These are phyloP conservation scores for Trichopus zeylanicus DNA, from an alignment of 116 monocot genomes.

Conservation along the genomic window DNA sequence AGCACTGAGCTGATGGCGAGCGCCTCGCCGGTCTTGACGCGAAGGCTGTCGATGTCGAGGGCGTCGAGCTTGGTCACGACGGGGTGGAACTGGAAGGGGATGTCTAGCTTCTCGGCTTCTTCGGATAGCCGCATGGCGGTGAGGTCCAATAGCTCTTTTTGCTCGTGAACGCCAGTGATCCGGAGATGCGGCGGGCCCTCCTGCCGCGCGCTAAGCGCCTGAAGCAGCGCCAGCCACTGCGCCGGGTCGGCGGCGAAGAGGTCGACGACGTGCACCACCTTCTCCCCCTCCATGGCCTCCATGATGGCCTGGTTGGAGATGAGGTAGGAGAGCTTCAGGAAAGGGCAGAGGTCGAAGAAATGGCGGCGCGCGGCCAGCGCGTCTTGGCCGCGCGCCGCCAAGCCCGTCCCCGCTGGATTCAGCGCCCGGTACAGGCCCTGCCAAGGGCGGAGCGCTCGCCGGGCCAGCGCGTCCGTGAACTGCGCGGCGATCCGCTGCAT, in stretches of 20 bases:
- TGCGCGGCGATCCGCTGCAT: constrained; percentile 68
- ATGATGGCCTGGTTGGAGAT: constrained; percentile 63
- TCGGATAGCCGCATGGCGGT: constrained; percentile 40
- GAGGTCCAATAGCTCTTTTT: constrained; percentile 35
- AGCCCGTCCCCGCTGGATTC: constrained; percentile 7
- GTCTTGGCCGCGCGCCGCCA: constrained; percentile 6
- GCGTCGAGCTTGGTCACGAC: constrained; percentile 28
- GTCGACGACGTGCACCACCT: constrained; percentile 69
- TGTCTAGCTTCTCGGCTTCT: constrained; percentile 72
- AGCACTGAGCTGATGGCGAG: constrained; percentile 55
- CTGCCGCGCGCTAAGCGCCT: constrained; percentile 39
- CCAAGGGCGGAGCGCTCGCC: constrained; percentile 48
- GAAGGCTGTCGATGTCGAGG: constrained; percentile 45
- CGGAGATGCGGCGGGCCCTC: constrained; percentile 76
- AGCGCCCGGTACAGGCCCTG: constrained; percentile 57
- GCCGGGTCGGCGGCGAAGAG: constrained; percentile 49
- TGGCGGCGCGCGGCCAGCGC: constrained; percentile 24
- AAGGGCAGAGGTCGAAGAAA: constrained; percentile 71
- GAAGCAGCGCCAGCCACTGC: constrained; percentile 70
- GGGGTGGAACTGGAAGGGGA: constrained; percentile 79
- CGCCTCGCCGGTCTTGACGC: constrained; percentile 79
- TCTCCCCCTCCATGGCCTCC: constrained; percentile 77
- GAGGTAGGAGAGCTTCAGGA: constrained; percentile 48
- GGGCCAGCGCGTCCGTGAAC: constrained; percentile 66
- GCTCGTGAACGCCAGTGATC: constrained; percentile 57